A percentile compares a stretch with the other conserved stretches of the same genome.
Evolutionary conservation across 2,329 filamentous ascomycete species (phyloP).

Genomic region (Pseudogymnoascus sp.): DNA sequence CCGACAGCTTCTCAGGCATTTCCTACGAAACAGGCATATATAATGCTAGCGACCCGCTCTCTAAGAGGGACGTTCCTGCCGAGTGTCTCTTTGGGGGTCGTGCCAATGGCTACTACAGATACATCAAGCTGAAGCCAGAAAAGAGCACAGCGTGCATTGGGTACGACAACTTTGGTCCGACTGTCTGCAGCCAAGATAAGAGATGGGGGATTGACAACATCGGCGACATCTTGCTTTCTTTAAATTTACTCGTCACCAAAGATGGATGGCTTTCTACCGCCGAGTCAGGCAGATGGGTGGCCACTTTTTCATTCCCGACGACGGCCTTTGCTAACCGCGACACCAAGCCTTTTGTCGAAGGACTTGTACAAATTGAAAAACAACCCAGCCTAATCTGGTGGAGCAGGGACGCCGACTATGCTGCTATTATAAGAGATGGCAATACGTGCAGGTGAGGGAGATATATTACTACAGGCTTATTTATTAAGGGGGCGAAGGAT

Average conservation of each 20-base stretch:
- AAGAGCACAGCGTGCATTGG: neutral
- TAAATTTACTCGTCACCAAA: neutral
- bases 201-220: neutral
- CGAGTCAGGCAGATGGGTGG: neutral
- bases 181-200: neutral
- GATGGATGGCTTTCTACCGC: neutral
- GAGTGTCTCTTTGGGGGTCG: neutral
- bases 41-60: neutral
- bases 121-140: neutral
- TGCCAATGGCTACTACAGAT: neutral
- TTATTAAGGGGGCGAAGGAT: neutral
- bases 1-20: neutral
- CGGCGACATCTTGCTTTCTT: neutral
- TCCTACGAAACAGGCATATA: neutral
- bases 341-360: neutral
- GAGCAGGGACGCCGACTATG: neutral
- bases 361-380: neutral
- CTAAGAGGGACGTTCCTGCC: neutral
- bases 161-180: neutral
- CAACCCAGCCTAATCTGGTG: neutral
- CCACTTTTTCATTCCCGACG: neutral
- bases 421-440: neutral
- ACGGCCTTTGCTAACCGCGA: neutral
- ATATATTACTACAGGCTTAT: neutral
- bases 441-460: neutral